These are phyloP conservation scores for Septoria linicola DNA, from an alignment of 2,329 filamentous ascomycete genomes.

Conservation along the genomic window DNA sequence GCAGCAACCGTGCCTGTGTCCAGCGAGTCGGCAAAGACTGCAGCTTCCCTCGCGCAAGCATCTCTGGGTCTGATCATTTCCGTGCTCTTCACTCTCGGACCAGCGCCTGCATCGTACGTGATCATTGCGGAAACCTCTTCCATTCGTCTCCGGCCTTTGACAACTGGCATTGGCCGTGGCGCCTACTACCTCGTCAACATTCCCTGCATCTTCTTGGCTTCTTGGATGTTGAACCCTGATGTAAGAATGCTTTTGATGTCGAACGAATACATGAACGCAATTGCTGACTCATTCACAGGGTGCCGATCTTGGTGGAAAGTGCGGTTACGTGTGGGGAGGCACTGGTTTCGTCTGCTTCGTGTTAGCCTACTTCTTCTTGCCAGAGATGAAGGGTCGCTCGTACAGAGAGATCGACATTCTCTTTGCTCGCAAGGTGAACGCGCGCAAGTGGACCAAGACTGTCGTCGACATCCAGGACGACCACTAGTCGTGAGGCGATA, in stretches of 20 bases:
- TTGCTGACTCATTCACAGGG: constrained; percentile 20
- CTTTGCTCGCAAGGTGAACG: constrained; percentile 55
- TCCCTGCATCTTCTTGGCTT: constrained; percentile 27
- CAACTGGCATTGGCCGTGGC: constrained; percentile 30
- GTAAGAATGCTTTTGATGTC: too few relatives aligned
- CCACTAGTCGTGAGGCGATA: too few relatives aligned
- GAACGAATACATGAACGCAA: too few relatives aligned
- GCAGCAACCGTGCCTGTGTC: constrained; percentile 21
- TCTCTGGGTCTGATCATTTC: constrained; percentile 53
- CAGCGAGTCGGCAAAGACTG: background rate
- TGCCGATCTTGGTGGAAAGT: constrained; percentile 48
- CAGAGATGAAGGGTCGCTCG: constrained; percentile 59
- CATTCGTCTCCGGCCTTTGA: constrained; percentile 30
- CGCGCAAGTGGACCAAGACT: constrained; percentile 58
- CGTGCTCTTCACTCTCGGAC: constrained; percentile 29
- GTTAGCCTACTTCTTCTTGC: constrained; percentile 51
- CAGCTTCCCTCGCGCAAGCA: constrained; percentile 43
- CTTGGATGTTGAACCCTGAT: constrained; percentile 27
- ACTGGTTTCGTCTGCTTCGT: constrained; percentile 58
- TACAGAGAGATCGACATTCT: constrained; percentile 64
- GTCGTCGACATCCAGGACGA: constrained; percentile 60
- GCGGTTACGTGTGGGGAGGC: constrained; percentile 60
- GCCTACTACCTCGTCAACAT: constrained; percentile 33
- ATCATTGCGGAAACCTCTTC: constrained; percentile 34
- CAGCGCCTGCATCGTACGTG: constrained; percentile 32